phyloP scores from a whole-genome alignment of 2,329 filamentous ascomycete species.

The Penicillium sp. region DNA sequence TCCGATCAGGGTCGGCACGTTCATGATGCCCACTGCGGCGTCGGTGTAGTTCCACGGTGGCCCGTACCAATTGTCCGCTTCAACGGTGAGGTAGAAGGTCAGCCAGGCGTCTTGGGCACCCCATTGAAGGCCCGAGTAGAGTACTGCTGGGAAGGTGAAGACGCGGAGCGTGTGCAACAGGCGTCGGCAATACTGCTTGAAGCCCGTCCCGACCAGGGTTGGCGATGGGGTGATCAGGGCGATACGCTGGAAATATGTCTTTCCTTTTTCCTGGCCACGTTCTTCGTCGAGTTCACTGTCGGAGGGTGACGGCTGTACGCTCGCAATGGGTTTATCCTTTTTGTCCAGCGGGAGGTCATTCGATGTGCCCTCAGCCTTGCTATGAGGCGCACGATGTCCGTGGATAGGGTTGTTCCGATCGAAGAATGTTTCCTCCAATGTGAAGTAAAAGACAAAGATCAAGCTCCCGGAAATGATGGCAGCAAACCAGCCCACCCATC shows the following conservation, averaged over 20 bases:
- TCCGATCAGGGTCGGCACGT: slow-evolving; percentile 49
- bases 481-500: slow-evolving; percentile 55
- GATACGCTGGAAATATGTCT: slow-evolving; percentile 56
- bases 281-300: slow-evolving; percentile 11
- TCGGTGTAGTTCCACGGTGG: slow-evolving; percentile 57
- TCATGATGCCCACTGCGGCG: slow-evolving; percentile 57
- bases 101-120: slow-evolving; percentile 60
- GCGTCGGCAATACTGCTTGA: slow-evolving; percentile 54
- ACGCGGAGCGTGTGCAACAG: slow-evolving; percentile 57
- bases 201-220: slow-evolving; percentile 53
- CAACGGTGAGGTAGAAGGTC: slow-evolving; percentile 58
- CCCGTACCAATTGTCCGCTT: slow-evolving; percentile 56
- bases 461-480: slow-evolving; percentile 51
- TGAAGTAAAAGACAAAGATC: slow-evolving; percentile 51
- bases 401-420: slow-evolving; percentile 18
- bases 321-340: slow-evolving; percentile 1
- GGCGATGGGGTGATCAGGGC: slow-evolving; percentile 56
- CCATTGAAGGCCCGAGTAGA: slow-evolving; percentile 59
- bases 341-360: not conserved
- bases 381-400: slow-evolving; percentile 5
- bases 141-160: slow-evolving; percentile 57
- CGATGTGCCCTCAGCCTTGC: not conserved
- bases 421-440: slow-evolving; percentile 51
- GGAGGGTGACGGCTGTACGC: not conserved
- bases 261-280: slow-evolving; percentile 32